phyloP scores from a whole-genome alignment of 2,329 filamentous ascomycete species.

The Atkinsonella texensis region DNA sequence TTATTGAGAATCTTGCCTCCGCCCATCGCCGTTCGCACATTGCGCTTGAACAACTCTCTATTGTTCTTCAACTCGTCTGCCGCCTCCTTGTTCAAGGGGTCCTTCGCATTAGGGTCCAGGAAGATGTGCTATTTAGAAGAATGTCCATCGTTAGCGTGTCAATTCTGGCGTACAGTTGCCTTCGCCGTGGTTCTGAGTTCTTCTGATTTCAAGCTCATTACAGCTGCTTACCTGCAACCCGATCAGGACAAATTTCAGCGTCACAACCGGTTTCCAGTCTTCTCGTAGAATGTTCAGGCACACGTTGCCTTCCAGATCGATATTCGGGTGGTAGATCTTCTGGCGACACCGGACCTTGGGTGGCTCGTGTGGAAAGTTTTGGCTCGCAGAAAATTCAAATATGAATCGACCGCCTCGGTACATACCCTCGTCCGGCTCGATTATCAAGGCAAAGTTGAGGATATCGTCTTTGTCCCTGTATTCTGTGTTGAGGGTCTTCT shows the following conservation, averaged over 20 bases:
- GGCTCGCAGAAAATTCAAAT: constrained; percentile 85
- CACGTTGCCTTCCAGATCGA: constrained; percentile 94
- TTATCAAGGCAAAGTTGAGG: constrained; percentile 69
- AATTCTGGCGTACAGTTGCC: neutral
- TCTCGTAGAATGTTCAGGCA: constrained; percentile 95
- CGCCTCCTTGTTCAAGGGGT: constrained; percentile 97
- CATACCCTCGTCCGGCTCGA: constrained; percentile 74
- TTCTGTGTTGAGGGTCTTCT: constrained; percentile 66
- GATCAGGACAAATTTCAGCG: constrained; percentile 91
- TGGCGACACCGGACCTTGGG: constrained; percentile 95
- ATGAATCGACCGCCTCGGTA: constrained; percentile 83
- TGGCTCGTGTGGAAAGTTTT: constrained; percentile 93
- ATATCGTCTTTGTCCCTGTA: constrained; percentile 79
- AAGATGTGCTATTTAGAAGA: constrained; percentile 64
- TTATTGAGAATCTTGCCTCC: constrained; percentile 51
- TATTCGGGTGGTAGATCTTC: constrained; percentile 99
- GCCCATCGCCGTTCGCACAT: constrained; percentile 73
- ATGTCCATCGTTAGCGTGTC: constrained; percentile 10
- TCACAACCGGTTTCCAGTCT: constrained; percentile 98
- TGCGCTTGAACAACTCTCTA: constrained; percentile 80
- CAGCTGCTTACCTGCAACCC: constrained; percentile 60
- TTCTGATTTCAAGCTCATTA: neutral
- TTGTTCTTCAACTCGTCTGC: constrained; percentile 83
- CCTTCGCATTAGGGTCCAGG: constrained; percentile 91
- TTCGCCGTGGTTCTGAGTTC: neutral